Base-by-base conservation (phyloP, 1,284 basidiomycete species). In the Acaromyces ingoldii region DNA sequence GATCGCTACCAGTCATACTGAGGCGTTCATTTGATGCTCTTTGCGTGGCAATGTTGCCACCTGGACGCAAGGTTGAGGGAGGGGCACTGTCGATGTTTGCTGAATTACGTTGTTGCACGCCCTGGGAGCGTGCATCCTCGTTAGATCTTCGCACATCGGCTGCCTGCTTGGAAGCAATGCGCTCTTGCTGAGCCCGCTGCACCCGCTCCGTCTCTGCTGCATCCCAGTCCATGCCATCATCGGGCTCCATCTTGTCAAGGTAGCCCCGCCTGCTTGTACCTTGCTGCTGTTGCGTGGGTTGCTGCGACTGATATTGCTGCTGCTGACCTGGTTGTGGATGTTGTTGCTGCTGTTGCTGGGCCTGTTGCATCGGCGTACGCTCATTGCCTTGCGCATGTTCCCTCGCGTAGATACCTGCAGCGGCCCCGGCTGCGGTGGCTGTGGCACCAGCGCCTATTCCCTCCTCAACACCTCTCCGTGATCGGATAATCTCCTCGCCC, bases 151-250 rank as follows among this genome's bases (percentile, higher is more conserved):
- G 11, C 15, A 9, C 24, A 7, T 7, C 38, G 6, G 42, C 19
- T 4, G 42, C 42, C 34, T 45, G 42, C 24, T 28, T 45, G 4
- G 28, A 28, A 26, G 21, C 17, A 25, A 26, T 71, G 57, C 49
- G 46, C 6, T 53, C 61, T 41, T 59, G 54, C 17, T 62, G 62
- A 29, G 55, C 60, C 39, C 62, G 63, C 52, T 76, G 77, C 22
- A 72, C 62, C 21, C 74, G 71, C 37, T 73, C 71, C 5, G 67
- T 76, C n/a, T 77, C 77, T 28, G 67, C 66, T 42, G 76, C 77
- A 17, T 79, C 79, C 80, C 79, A 80, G 49, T 77, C 77, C 60
- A 79, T 76, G 15, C 79, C 78, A 62, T 79, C 79, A 56, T 79
- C 79, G 13, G 78, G 79, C 59, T 80, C 79, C 67, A 79, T 79